Conservation (phyloP, 1,284 basidiomycete species). For the Austropuccinia psidii region DNA sequence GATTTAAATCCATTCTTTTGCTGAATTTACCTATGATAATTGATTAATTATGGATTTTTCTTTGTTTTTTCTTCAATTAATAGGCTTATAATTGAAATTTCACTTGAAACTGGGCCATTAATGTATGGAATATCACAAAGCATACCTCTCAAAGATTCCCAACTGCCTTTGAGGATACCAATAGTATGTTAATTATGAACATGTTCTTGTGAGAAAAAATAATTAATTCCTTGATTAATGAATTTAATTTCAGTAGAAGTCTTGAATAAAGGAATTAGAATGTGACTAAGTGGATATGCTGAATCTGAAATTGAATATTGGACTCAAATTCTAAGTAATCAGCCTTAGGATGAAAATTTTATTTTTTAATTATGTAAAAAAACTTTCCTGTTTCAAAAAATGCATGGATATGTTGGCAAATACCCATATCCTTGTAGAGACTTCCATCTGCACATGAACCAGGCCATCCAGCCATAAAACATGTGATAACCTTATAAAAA, state of each 20-base stretch:
- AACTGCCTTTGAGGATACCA: constrained; percentile 10
- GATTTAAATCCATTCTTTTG: no score
- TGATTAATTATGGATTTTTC: no score
- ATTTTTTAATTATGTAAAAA: no score
- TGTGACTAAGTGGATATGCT: not conserved
- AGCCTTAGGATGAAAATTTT: no score
- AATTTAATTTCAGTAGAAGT: not conserved
- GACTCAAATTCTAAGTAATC: no score
- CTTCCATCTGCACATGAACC: constrained; percentile 2
- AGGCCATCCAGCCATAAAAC: constrained; percentile 11
- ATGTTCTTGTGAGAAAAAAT: not conserved
- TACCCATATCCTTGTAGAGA: not conserved
- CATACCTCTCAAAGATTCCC: not conserved
- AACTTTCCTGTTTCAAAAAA: not conserved
- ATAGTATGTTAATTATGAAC: constrained; percentile 13
- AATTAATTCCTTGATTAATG: not conserved
- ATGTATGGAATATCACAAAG: no score
- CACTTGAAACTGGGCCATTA: no score
- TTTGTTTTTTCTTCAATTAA: no score
- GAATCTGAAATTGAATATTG: constrained; percentile 8
- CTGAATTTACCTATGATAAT: no score
- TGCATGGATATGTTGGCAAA: not conserved
- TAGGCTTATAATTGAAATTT: no score
- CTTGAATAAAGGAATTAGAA: not conserved
- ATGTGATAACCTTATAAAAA: constrained; percentile 8